Evolutionary conservation across 306 rosid genomes (phyloP).

Genomic region (Psophocarpus tetragonolobus): DNA sequence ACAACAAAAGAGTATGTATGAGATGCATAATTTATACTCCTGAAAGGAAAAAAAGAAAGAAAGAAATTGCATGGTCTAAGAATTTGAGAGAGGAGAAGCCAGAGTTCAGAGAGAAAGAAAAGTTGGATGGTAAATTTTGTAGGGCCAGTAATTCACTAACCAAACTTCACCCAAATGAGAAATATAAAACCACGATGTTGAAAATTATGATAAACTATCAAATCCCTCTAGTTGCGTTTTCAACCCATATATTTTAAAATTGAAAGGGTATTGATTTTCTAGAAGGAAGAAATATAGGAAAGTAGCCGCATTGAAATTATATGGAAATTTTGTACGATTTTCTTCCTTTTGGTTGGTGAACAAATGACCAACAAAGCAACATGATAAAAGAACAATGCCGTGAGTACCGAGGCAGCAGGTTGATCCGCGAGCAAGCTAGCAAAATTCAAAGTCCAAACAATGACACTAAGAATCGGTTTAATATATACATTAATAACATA

Average conservation of each 20-base stretch:
- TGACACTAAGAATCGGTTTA: no score
- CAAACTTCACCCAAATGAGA: slow-evolving; percentile 35
- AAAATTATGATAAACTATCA: slow-evolving; percentile 26
- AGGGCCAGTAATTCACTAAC: slow-evolving; percentile 32
- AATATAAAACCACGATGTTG: slow-evolving; percentile 25
- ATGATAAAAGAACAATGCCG: not conserved
- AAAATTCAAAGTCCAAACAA: not conserved
- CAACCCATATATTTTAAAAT: not conserved
- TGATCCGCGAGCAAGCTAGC: not conserved
- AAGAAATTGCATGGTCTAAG: not conserved
- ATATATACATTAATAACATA: no score
- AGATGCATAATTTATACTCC: not conserved
- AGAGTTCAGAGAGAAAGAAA: not conserved
- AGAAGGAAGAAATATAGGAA: slow-evolving; percentile 40
- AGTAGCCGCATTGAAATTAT: slow-evolving; percentile 30
- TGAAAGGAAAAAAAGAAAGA: not conserved
- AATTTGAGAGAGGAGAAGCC: not conserved
- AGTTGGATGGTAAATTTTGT: not conserved
- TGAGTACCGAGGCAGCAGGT: not conserved
- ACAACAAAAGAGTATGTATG: not conserved
- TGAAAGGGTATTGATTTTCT: slow-evolving; percentile 24
- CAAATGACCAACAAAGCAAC: slow-evolving; percentile 53
- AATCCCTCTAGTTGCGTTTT: slow-evolving; percentile 27
- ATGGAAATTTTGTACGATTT: slow-evolving; percentile 25
- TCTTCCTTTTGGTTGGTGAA: slow-evolving; percentile 62